These are phyloP conservation scores for Hypoxylon sp. DNA, from an alignment of 2,329 filamentous ascomycete genomes.

Conservation along the genomic window DNA sequence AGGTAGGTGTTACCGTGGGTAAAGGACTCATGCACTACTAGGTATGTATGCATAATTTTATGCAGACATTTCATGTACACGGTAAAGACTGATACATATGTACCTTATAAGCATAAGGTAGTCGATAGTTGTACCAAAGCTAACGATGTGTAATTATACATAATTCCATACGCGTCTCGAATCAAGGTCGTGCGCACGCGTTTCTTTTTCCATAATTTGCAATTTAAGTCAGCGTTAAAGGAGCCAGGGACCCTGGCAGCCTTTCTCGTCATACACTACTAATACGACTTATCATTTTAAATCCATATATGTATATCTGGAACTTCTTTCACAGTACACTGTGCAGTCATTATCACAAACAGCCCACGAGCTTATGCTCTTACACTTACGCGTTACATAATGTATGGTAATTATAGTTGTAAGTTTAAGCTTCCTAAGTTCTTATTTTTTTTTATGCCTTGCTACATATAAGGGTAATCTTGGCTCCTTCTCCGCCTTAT, in stretches of 20 bases:
- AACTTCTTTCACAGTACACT: neutral
- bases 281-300: conserved; percentile 22
- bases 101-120: no score
- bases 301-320: neutral
- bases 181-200: neutral
- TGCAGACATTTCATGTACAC: no score
- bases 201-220: conserved; percentile 16
- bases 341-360: conserved; percentile 5
- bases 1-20: no score
- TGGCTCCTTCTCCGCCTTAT: neutral
- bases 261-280: neutral
- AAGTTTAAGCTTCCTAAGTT: neutral
- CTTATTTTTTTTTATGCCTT: neutral
- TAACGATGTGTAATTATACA: no score
- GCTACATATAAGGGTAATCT: no score
- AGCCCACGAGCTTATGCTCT: conserved; percentile 4
- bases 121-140: no score
- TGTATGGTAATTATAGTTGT: neutral
- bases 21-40: no score
- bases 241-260: neutral
- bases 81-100: no score
- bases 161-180: conserved; percentile 5
- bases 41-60: no score
- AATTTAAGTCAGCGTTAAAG: conserved; percentile 1
- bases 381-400: conserved; percentile 2